Evolutionary conservation across 768 basidiomycete genomes (phyloP).

Genomic region (Pleurotus tuber-regium): DNA sequence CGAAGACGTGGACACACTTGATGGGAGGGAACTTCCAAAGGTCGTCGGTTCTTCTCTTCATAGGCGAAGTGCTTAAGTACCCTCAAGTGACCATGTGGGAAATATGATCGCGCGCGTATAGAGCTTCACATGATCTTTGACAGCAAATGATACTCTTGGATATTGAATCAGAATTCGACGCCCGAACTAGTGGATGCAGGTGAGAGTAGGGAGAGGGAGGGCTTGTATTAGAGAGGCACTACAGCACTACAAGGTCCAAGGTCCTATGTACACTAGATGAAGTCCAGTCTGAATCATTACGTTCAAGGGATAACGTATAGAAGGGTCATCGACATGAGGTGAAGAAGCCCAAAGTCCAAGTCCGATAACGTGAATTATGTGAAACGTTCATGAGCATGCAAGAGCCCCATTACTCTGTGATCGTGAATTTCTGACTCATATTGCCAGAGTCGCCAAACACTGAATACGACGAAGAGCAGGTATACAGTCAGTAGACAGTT

Average conservation of each 20-base stretch:
- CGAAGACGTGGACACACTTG: conserved; percentile 5
- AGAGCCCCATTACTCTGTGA: conserved; percentile 24
- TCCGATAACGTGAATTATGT: not conserved
- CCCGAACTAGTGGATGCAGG: too few relatives aligned
- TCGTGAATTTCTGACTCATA: conserved; percentile 42
- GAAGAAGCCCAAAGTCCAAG: not conserved
- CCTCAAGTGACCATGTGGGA: conserved; percentile 2
- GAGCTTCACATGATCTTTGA: not conserved
- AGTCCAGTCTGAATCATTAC: too few relatives aligned
- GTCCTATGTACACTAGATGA: not conserved
- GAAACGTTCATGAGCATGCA: not conserved
- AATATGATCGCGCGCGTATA: not conserved
- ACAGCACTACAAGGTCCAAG: not conserved
- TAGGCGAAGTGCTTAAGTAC: conserved; percentile 5
- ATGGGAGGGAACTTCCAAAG: conserved; percentile 2
- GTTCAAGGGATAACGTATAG: too few relatives aligned
- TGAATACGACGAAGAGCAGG: conserved; percentile 19
- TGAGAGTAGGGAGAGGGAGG: too few relatives aligned
- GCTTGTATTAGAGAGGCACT: too few relatives aligned
- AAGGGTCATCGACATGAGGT: too few relatives aligned
- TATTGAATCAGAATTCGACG: too few relatives aligned
- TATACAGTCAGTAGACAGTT: not conserved
- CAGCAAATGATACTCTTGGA: conserved; percentile 2
- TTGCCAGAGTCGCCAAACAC: conserved; percentile 58
- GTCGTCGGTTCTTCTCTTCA: conserved; percentile 7